Evolutionary conservation across 768 basidiomycete species (phyloP), one percentile per base, ranked within the genome.

Genomic region (Pisolithus tinctorius): DNA sequence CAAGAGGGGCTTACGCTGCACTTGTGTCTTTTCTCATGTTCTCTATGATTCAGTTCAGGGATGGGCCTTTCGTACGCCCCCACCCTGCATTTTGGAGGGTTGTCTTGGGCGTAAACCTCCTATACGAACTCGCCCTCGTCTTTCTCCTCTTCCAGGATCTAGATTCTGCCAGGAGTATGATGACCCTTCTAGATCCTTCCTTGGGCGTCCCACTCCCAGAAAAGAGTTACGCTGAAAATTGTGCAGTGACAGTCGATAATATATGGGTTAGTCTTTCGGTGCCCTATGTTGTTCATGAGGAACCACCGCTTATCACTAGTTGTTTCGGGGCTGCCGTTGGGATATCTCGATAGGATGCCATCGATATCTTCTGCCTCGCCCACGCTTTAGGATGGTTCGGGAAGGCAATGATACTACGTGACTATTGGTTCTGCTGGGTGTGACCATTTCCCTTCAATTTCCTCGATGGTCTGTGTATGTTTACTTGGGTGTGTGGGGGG

Each of bases 401-500:
- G 40, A 93, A 93, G 67, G 90, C 91, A 4, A 78, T 93, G 76
- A 85, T 93, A 58, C 67, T 93, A 61, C 81, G 91, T 23, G 91
- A 93, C 61, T 93, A 93, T 61, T 93, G 90, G 90, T 93, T 92
- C 62, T 93, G 91, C 61, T 93, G 91, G 89, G 89, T 90, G 60
- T 52, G 73, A 67, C 36, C 25, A 4, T 41, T 43, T 47, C 52
- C 23, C 9, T 54, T 43, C 37, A 47, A 50, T 42, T 39, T 13
- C 31, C 50, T 37, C 39, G 37, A 16, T 6, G 45, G 34, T 42
- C 59, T 30, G 45, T 45, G 55, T 57, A 46, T 55, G 54, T 37
- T 37, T 57, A 42, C 50, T 38, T 38, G 31, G 16, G 26, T 16
- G 14, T 44, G 17, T 6, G 14, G 9, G 43, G 43, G 27, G 43